Conservation (phyloP, 2,329 filamentous ascomycete genomes). For the Penicillium sp. region DNA sequence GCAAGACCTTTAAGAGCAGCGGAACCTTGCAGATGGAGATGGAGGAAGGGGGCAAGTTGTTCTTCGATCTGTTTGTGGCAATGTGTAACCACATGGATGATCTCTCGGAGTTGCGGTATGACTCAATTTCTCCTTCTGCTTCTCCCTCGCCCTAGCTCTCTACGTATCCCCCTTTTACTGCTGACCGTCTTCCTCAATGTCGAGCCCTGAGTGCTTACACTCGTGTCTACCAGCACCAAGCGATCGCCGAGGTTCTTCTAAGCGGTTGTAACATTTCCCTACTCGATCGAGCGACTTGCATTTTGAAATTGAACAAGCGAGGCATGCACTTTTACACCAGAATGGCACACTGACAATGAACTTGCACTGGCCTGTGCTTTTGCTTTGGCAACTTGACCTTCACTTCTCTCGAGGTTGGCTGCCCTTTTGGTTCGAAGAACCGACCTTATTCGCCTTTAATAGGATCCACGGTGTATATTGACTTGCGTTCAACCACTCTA, state of each 20-base stretch:
- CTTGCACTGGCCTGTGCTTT: constrained; percentile 24
- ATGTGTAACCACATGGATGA: constrained; percentile 99
- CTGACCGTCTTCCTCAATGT: constrained; percentile 13
- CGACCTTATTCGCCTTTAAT: constrained; percentile 32
- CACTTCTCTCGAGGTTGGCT: constrained; percentile 50
- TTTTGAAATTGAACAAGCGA: constrained; percentile 22
- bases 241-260: constrained; percentile 57
- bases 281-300: constrained; percentile 35
- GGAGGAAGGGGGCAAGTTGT: constrained; percentile 91
- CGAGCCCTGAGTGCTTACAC: constrained; percentile 19
- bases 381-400: constrained; percentile 35
- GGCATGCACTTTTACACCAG: constrained; percentile 30
- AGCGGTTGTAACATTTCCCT: constrained; percentile 27
- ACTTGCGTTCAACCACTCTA: constrained; percentile 32
- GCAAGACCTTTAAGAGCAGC: constrained; percentile 96
- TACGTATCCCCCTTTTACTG: constrained; percentile 21
- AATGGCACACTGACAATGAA: constrained; percentile 37
- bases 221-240: constrained; percentile 45
- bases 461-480: constrained; percentile 28
- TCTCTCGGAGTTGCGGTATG: constrained; percentile 80
- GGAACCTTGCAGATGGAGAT: constrained; percentile 99
- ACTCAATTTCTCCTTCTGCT: constrained; percentile 30
- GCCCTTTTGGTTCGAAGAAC: constrained; percentile 44
- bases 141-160: constrained; percentile 11
- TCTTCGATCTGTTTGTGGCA: constrained; percentile 97